Conservation (phyloP, 768 basidiomycete species). For the Brasilioporus rufonigricans region DNA sequence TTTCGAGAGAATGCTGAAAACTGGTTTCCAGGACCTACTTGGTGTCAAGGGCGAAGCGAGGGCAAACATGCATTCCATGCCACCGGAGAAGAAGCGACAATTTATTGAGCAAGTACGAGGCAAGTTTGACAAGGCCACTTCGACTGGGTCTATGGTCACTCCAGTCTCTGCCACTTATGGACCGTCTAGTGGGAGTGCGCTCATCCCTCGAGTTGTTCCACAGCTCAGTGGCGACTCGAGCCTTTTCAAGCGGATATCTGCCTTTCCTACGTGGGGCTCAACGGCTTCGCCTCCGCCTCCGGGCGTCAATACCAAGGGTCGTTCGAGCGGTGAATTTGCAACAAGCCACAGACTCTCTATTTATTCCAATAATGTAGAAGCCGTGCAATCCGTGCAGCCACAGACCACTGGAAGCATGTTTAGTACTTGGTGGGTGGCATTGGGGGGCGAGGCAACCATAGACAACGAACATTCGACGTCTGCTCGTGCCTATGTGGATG, state of each 20-base stretch:
- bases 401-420: conserved; percentile 77
- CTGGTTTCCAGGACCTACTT: conserved; percentile 56
- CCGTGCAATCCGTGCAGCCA: conserved; percentile 44
- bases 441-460: conserved; percentile 46
- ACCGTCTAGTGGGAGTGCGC: conserved; percentile 50
- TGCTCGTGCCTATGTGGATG: conserved; percentile 62
- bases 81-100: conserved; percentile 62
- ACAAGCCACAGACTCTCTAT: conserved; percentile 20
- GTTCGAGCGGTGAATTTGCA: conserved; percentile 40
- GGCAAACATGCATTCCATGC: conserved; percentile 57
- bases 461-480: conserved; percentile 44
- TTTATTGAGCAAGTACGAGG: conserved; percentile 57
- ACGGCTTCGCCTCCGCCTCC: conserved; percentile 35
- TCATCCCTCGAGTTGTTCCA: conserved; percentile 68
- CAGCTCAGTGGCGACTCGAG: conserved; percentile 74
- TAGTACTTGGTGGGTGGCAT: conserved; percentile 73
- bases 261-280: conserved; percentile 56
- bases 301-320: conserved; percentile 26
- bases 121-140: conserved; percentile 30
- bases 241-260: conserved; percentile 65
- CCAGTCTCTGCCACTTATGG: conserved; percentile 53
- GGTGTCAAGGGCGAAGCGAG: conserved; percentile 72
- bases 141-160: conserved; percentile 27
- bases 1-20: conserved; percentile 6
- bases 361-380: conserved; percentile 31